Evolutionary conservation across 352 stramenopile species (phyloP).

Genomic region (Phytophthora pinifolia): DNA sequence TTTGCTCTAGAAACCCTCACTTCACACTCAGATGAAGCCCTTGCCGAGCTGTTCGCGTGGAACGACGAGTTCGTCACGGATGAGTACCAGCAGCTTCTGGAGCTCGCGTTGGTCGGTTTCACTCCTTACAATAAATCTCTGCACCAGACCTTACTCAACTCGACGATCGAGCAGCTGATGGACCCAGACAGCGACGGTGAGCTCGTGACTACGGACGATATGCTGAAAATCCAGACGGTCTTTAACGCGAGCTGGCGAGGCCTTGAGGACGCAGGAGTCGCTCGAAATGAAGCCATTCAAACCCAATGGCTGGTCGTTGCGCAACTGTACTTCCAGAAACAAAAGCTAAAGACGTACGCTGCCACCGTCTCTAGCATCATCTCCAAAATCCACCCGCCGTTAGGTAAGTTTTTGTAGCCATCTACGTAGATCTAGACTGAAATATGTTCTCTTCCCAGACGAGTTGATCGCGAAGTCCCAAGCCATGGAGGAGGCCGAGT

Average conservation of each 20-base stretch:
- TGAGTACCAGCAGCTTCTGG: slow-evolving; percentile 30
- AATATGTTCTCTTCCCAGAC: slow-evolving; percentile 16
- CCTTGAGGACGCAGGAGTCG: slow-evolving; percentile 36
- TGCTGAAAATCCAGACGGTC: slow-evolving; percentile 37
- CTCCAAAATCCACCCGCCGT: slow-evolving; percentile 31
- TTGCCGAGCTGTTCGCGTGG: slow-evolving; percentile 55
- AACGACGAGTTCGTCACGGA: slow-evolving; percentile 40
- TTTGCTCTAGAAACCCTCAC: slow-evolving; percentile 39
- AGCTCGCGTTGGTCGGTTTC: slow-evolving; percentile 41
- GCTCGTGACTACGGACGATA: slow-evolving; percentile 36
- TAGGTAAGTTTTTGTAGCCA: slow-evolving; percentile 25
- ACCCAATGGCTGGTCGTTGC: slow-evolving; percentile 47
- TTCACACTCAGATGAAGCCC: slow-evolving; percentile 16
- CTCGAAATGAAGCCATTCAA: slow-evolving; percentile 49
- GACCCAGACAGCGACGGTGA: slow-evolving; percentile 47
- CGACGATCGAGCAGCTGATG: slow-evolving; percentile 35
- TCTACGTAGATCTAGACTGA: neutral
- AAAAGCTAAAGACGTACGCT: slow-evolving; percentile 41
- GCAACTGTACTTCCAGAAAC: slow-evolving; percentile 45
- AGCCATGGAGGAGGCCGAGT: slow-evolving; percentile 59
- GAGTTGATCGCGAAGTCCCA: slow-evolving; percentile 38
- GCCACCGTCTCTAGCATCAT: slow-evolving; percentile 34
- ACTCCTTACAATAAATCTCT: slow-evolving; percentile 57
- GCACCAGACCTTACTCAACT: slow-evolving; percentile 53
- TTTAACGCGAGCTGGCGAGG: slow-evolving; percentile 62